Base-by-base conservation (phyloP, 495 filamentous ascomycete genomes). In the Aspergillus steynii region DNA sequence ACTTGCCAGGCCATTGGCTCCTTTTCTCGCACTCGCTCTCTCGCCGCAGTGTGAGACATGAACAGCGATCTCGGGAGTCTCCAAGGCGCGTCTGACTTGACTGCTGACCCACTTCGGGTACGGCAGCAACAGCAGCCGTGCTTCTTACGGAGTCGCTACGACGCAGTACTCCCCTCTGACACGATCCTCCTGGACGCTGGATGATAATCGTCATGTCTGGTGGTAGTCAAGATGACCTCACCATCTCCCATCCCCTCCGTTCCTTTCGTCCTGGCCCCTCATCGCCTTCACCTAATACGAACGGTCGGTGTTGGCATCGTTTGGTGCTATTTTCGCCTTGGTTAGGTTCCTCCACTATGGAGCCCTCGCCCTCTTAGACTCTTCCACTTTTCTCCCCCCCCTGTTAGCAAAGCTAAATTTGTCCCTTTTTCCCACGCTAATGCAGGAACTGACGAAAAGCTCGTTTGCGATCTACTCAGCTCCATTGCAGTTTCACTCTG, bases 381-480 rank as follows among this genome's bases (percentile, higher is more conserved):
- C 46, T 48, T 52, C 56, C 48, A 59, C 31, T 14, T 49, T 32
- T 29, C 47, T 20, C 45, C 25, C 46, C 31, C 12, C 15, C 28
- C 14, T 29, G 28, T 29, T 29, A n/a, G 29, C 6, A 53, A 55
- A 60, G 50, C 62, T 65, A 65, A 64, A 64, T 59, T 52, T 42
- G 65, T 59, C 60, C 62, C 55, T 61, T 51, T 34, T 32, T 49
- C 34, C 56, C 64, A 66, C 74, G 69, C 75, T 78, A 78, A 78
- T 77, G 75, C 75, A 78, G 75, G 75, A 77, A 78, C 75, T 77
- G 66, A 61, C 58, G 61, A 67, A 67, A 60, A 55, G 61, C 59
- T 37, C 27, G 42, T 51, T 59, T 58, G 55, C 52, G 34, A 58
- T 10, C 47, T 50, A 31, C 37, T 52, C 26, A 20, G 56, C 53